Evolutionary conservation across 139 green algal species (phyloP).

Genomic region (Chlamydomonas sp.): DNA sequence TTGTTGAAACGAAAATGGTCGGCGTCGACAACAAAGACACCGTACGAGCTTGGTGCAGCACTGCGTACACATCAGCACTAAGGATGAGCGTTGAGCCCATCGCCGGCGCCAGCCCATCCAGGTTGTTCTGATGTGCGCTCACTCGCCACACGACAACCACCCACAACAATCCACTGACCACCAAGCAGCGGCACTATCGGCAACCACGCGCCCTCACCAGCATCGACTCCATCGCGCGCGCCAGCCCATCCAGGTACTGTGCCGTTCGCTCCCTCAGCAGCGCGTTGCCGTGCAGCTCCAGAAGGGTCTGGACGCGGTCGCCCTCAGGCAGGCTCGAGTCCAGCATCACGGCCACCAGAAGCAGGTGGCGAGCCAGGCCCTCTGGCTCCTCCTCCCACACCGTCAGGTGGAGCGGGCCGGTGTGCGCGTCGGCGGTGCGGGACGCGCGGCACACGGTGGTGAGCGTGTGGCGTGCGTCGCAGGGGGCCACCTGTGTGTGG

Average conservation of each 20-base stretch:
- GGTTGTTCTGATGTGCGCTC: too few relatives aligned
- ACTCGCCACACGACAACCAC: too few relatives aligned
- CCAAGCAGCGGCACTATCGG: neutral
- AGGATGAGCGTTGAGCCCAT: too few relatives aligned
- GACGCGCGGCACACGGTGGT: neutral
- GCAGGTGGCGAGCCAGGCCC: constrained; percentile 52
- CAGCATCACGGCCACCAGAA: constrained; percentile 53
- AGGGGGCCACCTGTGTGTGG: too few relatives aligned
- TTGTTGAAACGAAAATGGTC: too few relatives aligned
- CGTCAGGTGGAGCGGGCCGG: constrained; percentile 35
- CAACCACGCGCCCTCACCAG: constrained; percentile 22
- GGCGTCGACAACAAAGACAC: too few relatives aligned
- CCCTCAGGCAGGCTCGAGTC: constrained; percentile 31
- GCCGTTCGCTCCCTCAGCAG: constrained; percentile 44
- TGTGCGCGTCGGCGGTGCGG: neutral
- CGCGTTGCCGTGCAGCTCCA: constrained; percentile 64
- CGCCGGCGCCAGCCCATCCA: too few relatives aligned
- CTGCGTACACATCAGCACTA: too few relatives aligned
- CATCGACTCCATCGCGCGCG: constrained; percentile 30
- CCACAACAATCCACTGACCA: too few relatives aligned
- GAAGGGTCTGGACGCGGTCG: constrained; percentile 41
- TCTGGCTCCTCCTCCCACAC: constrained; percentile 62
- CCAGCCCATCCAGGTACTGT: constrained; percentile 38
- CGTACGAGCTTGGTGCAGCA: too few relatives aligned
- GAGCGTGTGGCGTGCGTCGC: too few relatives aligned